Evolutionary conservation across 2,329 filamentous ascomycete genomes (phyloP).

Genomic region (Aspergillus vadensis): DNA sequence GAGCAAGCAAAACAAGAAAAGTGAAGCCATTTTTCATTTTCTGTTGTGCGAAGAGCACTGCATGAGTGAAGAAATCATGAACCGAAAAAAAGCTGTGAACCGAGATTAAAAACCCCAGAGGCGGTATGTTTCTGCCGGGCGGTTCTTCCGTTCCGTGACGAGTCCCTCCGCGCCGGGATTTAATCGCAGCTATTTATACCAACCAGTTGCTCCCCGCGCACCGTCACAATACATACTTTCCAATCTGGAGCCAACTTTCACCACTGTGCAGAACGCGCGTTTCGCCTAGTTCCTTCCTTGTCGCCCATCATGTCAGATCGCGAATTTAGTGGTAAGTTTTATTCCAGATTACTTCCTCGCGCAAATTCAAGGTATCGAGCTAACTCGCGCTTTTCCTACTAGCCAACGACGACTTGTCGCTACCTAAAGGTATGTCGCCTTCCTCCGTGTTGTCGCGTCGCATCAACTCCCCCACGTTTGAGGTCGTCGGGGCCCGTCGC

Average conservation of each 20-base stretch:
- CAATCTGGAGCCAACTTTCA: background rate
- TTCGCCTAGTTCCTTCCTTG: background rate
- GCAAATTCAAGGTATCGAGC: constrained; percentile 13
- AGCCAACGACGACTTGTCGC: constrained; percentile 62
- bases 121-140: constrained; percentile 32
- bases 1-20: constrained; percentile 2
- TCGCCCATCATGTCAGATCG: constrained; percentile 54
- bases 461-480: background rate
- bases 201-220: constrained; percentile 15
- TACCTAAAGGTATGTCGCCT: constrained; percentile 55
- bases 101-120: constrained; percentile 23
- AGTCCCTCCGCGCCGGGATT: constrained; percentile 18
- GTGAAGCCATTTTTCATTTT: constrained; percentile 14
- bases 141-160: constrained; percentile 22
- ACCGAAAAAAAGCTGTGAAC: constrained; percentile 26
- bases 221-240: constrained; percentile 8
- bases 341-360: constrained; percentile 12
- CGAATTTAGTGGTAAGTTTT: constrained; percentile 53
- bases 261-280: constrained; percentile 1
- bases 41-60: constrained; percentile 18
- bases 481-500: background rate
- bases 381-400: constrained; percentile 21
- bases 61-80: constrained; percentile 18
- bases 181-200: constrained; percentile 19
- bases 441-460: background rate